Base-by-base conservation (phyloP, 306 rosid genomes). In the Trichosanthes cucumerina region DNA sequence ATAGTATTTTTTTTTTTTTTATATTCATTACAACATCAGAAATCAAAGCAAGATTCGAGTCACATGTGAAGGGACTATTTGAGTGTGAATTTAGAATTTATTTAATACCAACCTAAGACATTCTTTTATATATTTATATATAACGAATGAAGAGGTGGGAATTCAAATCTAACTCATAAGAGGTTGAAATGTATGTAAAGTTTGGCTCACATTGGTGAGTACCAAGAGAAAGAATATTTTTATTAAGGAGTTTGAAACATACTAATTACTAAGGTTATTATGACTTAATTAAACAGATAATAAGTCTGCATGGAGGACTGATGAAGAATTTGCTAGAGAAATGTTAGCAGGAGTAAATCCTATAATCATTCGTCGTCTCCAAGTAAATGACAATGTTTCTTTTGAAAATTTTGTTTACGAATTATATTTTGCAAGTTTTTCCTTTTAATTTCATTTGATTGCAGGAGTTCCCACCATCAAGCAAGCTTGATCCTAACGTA, bases 281-380 rank as follows among this genome's bases (percentile, higher is more conserved):
- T 19, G 16, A 15, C 18, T 6, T 36, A 57, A 70, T 81, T 81
- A 88, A 75, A 79, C 79, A 93, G 98, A 87, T 83, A 89, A 86
- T 79, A 84, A 76, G 82, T 86, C 89, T 49, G 91, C 93, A 12
- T 93, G 98, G 97, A 90, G 91, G 76, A 90, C 96, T 0, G 98
- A 93, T 41, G 96, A 93, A 76, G 97, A 93, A 78, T 91, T 93
- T 81, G 87, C 91, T 7, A 90, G 97, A 84, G 97, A 93, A 80
- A 90, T 93, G 93, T 65, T 93, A 60, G 97, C 98, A 2, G 98
- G 98, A 74, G 81, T 86, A 43, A 81, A 91, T 78, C 98, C 98
- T 41, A 88, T 89, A 82, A 36, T 79, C 75, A 93, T 93, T 78
- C 56, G 79, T 23, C 80, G 88, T 81, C 91, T 93, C 65, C 80